Conservation (phyloP, 2,329 filamentous ascomycete species). For the Venturiaceae sp. region DNA sequence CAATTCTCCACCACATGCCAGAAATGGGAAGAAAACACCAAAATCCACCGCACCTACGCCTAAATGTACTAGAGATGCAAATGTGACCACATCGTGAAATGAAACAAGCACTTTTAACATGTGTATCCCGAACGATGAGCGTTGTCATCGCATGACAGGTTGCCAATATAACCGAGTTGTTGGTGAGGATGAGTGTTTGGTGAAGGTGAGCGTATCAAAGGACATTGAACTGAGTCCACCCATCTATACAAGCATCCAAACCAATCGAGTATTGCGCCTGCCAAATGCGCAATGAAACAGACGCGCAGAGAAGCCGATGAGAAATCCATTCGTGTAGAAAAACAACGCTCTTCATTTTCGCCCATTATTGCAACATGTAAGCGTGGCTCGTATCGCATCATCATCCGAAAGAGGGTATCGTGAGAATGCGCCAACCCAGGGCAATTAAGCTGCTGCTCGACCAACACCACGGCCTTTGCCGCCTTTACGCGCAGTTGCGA, state of each 20-base stretch:
- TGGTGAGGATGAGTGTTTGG: neutral
- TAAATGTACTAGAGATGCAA: neutral
- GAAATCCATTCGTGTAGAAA: neutral
- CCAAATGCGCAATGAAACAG: neutral
- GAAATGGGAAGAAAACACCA: neutral
- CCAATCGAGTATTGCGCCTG: neutral
- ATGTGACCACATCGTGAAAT: neutral
- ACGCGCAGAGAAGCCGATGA: neutral
- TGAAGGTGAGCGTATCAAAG: neutral
- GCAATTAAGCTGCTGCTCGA: neutral
- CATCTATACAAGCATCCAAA: constrained; percentile 1
- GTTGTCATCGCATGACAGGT: neutral
- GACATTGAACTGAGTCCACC: neutral
- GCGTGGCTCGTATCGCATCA: neutral
- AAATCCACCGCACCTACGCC: neutral
- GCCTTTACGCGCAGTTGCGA: constrained; percentile 15
- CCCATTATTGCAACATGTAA: neutral
- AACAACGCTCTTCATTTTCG: constrained; percentile 2
- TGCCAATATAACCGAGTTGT: too few relatives aligned
- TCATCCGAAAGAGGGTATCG: constrained; percentile 1
- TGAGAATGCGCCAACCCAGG: neutral
- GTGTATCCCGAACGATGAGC: neutral
- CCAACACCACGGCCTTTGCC: constrained; percentile 7
- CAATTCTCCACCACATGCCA: neutral
- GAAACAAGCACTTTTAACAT: neutral